Evolutionary conservation across 805 yeast species (phyloP).

Genomic region (Schizosaccharomyces japonicus): DNA sequence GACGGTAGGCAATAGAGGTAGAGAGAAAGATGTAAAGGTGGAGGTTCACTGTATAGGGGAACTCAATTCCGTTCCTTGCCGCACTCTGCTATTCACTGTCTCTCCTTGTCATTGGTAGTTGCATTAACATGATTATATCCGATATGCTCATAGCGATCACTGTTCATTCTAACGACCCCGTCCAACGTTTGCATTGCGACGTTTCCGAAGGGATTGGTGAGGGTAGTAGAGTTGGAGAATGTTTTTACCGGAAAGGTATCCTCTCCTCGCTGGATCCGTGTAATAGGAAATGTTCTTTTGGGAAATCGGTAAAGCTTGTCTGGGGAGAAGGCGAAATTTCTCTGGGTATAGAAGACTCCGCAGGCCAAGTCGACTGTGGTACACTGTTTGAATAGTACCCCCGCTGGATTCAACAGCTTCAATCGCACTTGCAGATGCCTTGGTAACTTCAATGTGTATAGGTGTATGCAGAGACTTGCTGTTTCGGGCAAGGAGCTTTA

Average conservation of each 20-base stretch:
- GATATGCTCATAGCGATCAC: too few relatives aligned
- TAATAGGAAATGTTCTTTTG: constrained; percentile 63
- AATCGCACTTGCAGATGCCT: constrained; percentile 57
- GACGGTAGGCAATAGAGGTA: too few relatives aligned
- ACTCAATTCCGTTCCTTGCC: too few relatives aligned
- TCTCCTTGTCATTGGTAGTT: too few relatives aligned
- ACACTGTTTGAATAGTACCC: constrained; percentile 50
- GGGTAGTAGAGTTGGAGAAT: background rate
- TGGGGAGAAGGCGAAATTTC: constrained; percentile 58
- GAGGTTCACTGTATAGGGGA: too few relatives aligned
- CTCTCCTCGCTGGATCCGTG: constrained; percentile 45
- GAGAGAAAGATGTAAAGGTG: too few relatives aligned
- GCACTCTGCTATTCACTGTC: too few relatives aligned
- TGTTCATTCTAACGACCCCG: too few relatives aligned
- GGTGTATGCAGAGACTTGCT: constrained; percentile 27
- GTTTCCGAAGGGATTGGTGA: too few relatives aligned
- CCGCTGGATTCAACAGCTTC: constrained; percentile 47
- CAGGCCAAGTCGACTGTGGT: constrained; percentile 41
- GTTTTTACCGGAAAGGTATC: constrained; percentile 29
- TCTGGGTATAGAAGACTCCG: constrained; percentile 58
- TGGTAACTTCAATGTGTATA: constrained; percentile 55
- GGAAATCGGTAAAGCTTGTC: constrained; percentile 64
- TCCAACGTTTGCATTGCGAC: too few relatives aligned
- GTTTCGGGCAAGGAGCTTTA: constrained; percentile 40
- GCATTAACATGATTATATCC: too few relatives aligned